Base-by-base conservation (phyloP, 441 rosid species). In the Gossypium schwendimanii region DNA sequence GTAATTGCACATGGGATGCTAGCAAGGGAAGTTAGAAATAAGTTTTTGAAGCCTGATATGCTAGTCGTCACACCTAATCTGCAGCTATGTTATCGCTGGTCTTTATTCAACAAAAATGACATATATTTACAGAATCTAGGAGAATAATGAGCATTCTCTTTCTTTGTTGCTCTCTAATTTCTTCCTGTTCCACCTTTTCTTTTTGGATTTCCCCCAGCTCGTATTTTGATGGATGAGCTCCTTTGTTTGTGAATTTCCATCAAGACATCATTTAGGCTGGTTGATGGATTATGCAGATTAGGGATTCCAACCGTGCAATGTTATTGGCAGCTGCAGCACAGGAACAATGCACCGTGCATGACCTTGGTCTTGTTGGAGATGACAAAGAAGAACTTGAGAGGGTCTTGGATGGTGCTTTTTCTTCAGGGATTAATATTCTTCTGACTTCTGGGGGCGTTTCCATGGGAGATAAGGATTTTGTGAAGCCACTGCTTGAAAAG, bases 391-490 rank as follows among this genome's bases (percentile, higher is more conserved):
- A 91, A 66, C 89, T 90, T 74, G 88, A 90, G 78, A 86, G 75
- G 79, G 80, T 84, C 60, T 75, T 95, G 74, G 85, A 91, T 73
- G 76, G 79, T 77, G 91, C 87, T 44, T 69, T 85, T 76, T 81
- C 87, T 73, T 77, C 90, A 69, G 95, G 91, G 58, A 86, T 89
- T 55, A 84, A 90, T 86, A 88, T 95, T 78, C 87, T 95, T 73
- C 69, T 95, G 69, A 91, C 95, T 73, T 95, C 98, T 69, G 98
- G 99, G 2, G 99, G 99, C 76, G 94, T 95, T 81, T 95, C 99
- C 71, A 95, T 95, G 98, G 98, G 98, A 72, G 99, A 95, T 87
- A 91, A 77, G 77, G 99, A 93, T 80, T 93, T 91, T 71, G 82
- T 95, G 81, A 90, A 89, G 87, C 97, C 97, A 77, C 68, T 95